These are phyloP conservation scores for Xylaria nigripes DNA, from an alignment of 495 filamentous ascomycete genomes.

Conservation along the genomic window DNA sequence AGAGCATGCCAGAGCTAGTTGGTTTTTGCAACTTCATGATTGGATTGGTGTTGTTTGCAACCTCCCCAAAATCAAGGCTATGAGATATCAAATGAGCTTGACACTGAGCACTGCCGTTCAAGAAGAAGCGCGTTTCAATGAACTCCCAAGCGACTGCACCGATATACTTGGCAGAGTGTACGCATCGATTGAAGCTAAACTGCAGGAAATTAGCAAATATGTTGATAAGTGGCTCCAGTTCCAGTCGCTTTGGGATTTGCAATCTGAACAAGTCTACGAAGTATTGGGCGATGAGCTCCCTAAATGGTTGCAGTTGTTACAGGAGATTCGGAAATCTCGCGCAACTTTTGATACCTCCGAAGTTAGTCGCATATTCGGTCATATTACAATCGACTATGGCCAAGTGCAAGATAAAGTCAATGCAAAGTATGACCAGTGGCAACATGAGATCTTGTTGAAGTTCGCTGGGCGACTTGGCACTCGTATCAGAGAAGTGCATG, in stretches of 20 bases:
- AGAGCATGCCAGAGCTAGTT: slow-evolving; percentile 84
- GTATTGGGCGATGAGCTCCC: slow-evolving; percentile 83
- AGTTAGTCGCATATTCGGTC: slow-evolving; percentile 81
- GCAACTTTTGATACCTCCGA: slow-evolving; percentile 95
- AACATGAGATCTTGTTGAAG: slow-evolving; percentile 88
- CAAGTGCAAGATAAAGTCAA: slow-evolving; percentile 98
- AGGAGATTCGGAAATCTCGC: slow-evolving; percentile 88
- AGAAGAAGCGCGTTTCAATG: slow-evolving; percentile 68
- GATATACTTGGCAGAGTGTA: slow-evolving; percentile 71
- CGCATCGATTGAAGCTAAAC: slow-evolving; percentile 65
- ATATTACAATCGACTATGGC: slow-evolving; percentile 91
- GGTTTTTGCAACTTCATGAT: slow-evolving; percentile 84
- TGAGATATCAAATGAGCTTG: slow-evolving; percentile 79
- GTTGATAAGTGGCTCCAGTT: slow-evolving; percentile 98
- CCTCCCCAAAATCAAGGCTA: slow-evolving; percentile 84
- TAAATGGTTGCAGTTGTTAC: slow-evolving; percentile 86
- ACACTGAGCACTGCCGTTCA: slow-evolving; percentile 54
- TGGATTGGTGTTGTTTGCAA: slow-evolving; percentile 92
- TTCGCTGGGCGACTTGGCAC: slow-evolving; percentile 86
- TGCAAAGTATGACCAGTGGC: slow-evolving; percentile 98
- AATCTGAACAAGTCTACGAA: slow-evolving; percentile 89
- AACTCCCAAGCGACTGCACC: slow-evolving; percentile 75
- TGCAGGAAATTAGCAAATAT: slow-evolving; percentile 67
- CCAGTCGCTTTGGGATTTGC: slow-evolving; percentile 96
- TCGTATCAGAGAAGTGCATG: slow-evolving; percentile 79